A percentile compares a stretch with the other conserved stretches of the same genome.
These are phyloP conservation scores for Phytophthora fragariaefolia DNA, from an alignment of 352 stramenopile genomes.

Conservation along the genomic window DNA sequence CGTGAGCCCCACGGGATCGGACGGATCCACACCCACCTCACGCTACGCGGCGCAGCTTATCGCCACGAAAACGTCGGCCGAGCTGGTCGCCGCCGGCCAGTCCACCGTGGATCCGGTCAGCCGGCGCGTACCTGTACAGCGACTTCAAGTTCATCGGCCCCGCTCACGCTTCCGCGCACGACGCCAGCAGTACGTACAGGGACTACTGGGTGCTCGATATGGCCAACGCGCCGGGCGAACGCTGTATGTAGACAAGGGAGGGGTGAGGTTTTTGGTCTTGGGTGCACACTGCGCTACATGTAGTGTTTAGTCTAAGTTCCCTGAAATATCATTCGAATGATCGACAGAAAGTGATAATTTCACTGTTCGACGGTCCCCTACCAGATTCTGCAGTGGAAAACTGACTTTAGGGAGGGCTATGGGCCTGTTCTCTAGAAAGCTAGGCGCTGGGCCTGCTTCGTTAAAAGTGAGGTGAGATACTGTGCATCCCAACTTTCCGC, in stretches of 20 bases:
- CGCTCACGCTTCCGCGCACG: conserved; percentile 38
- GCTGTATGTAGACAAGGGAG: conserved; percentile 16
- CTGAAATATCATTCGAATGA: too few species aligned
- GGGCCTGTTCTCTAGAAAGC: too few species aligned
- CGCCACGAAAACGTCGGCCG: conserved; percentile 18
- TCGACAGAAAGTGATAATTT: too few species aligned
- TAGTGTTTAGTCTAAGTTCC: too few species aligned
- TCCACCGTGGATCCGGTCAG: conserved; percentile 44
- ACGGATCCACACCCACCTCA: conserved; percentile 36
- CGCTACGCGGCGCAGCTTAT: conserved; percentile 36
- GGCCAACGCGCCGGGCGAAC: conserved; percentile 25
- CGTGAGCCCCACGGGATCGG: conserved; percentile 28
- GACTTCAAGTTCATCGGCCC: conserved; percentile 32
- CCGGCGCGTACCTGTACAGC: conserved; percentile 40
- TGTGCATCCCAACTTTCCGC: too few species aligned
- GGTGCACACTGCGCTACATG: too few species aligned
- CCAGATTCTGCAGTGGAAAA: too few species aligned
- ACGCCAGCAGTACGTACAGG: conserved; percentile 29
- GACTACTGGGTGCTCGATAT: conserved; percentile 46
- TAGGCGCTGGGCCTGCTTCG: too few species aligned
- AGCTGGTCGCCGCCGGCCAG: conserved; percentile 50
- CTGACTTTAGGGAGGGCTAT: too few species aligned
- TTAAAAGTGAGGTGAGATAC: too few species aligned
- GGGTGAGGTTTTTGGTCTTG: too few species aligned
- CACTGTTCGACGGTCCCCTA: too few species aligned